Conservation (phyloP, 106 monocot species). For the Apostasia ramifera region DNA sequence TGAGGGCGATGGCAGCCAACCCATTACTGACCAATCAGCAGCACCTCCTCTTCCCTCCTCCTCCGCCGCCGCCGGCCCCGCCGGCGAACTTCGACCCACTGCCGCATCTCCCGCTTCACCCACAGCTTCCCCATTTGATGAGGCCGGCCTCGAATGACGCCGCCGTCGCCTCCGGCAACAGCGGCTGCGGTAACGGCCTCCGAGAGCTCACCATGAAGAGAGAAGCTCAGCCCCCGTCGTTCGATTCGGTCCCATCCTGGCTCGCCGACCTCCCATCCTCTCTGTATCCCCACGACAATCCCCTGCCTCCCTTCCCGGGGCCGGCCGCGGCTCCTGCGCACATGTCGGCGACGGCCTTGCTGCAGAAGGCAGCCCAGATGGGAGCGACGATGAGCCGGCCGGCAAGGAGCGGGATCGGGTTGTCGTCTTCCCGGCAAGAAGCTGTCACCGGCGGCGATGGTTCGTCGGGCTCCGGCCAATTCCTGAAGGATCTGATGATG, state of each 20-base stretch:
- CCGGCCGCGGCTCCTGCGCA: constrained; percentile 13
- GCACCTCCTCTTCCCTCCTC: not conserved
- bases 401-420: not conserved
- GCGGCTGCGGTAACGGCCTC: not conserved
- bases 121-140: constrained; percentile 6
- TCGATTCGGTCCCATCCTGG: constrained; percentile 16
- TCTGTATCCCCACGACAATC: not conserved
- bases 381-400: constrained; percentile 40
- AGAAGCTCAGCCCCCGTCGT: constrained; percentile 15
- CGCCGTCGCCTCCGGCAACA: constrained; percentile 7
- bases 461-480: not conserved
- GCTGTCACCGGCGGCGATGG: not conserved
- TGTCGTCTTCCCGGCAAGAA: constrained; percentile 5
- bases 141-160: not conserved
- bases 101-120: not conserved
- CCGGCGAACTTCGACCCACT: constrained; percentile 2
- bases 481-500: constrained; percentile 6
- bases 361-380: constrained; percentile 66
- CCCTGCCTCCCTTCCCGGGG: not conserved
- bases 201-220: constrained; percentile 13
- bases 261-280: constrained; percentile 13
- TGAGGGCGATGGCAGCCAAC: constrained; percentile 13
- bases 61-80: constrained; percentile 1
- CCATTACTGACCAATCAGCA: not conserved
- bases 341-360: constrained; percentile 56